These are phyloP conservation scores for Tolypocladium album DNA, from an alignment of 2,329 filamentous ascomycete genomes.

Conservation along the genomic window DNA sequence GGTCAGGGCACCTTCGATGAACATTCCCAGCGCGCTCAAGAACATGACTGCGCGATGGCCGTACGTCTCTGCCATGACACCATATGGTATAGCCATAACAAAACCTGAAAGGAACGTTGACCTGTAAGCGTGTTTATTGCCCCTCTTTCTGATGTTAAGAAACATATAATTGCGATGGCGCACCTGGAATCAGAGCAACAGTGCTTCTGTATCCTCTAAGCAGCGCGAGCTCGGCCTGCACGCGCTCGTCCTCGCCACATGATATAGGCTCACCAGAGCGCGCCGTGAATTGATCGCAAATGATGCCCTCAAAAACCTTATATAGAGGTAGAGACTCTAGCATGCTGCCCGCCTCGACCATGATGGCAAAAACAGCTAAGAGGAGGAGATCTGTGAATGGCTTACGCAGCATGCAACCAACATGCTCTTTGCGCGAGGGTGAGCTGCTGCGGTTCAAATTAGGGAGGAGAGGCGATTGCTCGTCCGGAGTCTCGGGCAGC, in stretches of 20 bases:
- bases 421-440: background rate
- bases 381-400: background rate
- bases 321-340: background rate
- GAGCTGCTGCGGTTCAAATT: background rate
- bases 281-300: background rate
- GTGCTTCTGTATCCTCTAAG: background rate
- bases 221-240: background rate
- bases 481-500: background rate
- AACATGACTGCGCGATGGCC: background rate
- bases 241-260: background rate
- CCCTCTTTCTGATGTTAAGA: no score
- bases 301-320: background rate
- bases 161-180: background rate
- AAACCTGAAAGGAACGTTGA: no score
- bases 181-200: constrained; percentile 1
- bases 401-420: background rate
- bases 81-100: background rate
- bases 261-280: background rate
- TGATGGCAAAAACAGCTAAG: background rate
- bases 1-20: background rate
- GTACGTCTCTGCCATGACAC: background rate
- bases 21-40: background rate
- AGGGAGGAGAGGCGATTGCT: background rate
- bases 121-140: no score
- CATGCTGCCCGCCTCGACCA: background rate